Evolutionary conservation across 371 early-diverging fungal genomes (phyloP), one percentile per base, ranked within the genome.

Genomic region (Smittium mucronatum): DNA sequence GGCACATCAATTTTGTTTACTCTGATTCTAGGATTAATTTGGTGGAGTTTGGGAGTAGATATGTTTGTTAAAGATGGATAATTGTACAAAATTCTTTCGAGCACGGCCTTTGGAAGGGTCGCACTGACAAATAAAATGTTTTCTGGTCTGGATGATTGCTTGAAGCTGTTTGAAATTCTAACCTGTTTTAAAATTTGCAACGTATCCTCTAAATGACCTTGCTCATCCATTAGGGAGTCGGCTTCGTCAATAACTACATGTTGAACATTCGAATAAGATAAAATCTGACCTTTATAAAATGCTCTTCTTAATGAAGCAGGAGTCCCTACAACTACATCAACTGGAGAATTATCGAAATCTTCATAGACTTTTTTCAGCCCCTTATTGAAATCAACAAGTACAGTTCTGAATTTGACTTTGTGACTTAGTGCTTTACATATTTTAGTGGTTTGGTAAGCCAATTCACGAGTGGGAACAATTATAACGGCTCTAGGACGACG

Each of bases 401-500:
- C 71, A 0, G 88, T 78, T 47, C 93, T 84, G 60, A 89, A 82
- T 73, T 90, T 92, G 64, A 81, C 82, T 15, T 74, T 30, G 77
- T 93, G 94, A 2, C 87, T 79, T 28, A 93, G 70, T 1, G 81
- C 75, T 73, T 89, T 92, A 69, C 84, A 76, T 21, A 84, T 84
- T 15, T 75, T 72, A 0, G 85, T 78, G 15, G 96, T 90, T 73
- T 99, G 99, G 11, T 81, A 78, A 0, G 93, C 93, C 57, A 99
- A 81, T 71, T 98, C 95, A 59, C 94, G 89, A 36, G 96, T 93
- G 2, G 99, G 99, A 17, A 93, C 90, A n/a, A 99, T 77, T n/a
- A 99, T 81, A 68, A 99, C 75, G 8, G 93, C 92, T 17, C 93
- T 85, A 2, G 97, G 97, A 32, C 61, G 84, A 76, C 33, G 58